Base-by-base conservation (phyloP, 139 green algal species). In the Penium margaritaceum region DNA sequence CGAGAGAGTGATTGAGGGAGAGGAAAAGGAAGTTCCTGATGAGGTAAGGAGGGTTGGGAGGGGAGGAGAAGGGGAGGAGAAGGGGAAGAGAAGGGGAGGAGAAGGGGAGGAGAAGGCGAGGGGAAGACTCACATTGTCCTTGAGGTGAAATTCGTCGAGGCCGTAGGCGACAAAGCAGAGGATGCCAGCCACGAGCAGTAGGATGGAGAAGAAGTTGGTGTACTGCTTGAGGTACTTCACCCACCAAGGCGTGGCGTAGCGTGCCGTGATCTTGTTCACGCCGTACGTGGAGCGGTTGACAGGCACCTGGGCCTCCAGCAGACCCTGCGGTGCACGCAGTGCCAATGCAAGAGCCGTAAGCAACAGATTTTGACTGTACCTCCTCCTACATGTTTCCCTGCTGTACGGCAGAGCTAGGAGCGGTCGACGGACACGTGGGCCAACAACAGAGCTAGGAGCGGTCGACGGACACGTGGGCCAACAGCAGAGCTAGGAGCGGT, bases 221-320 rank as follows among this genome's bases (percentile, higher is more conserved):
- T 85, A 90, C 68, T 86, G 85, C 74, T 74, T 62, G 55, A 90
- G 70, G 67, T 88, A 89, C 63, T 87, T 86, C 44, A 89, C 72
- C 75, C 78, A 89, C 83, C 55, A 83, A 7, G 85, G 80, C 55
- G 69, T 88, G 24, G 75, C 39, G 17, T 73, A 57, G 1, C 85
- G 86, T 14, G 87, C 88, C 9, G 85, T 92, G 3, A 91, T 70
- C 4, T 69, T 24, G 78, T 92, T 92, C 61, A 74, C 72, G 24
- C 87, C 87, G 36, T 86, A 86, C 65, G 85, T 85, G 36, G 55
- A 37, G 0, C 84, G 58, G 36, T 84, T 85, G 15, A 81, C 67
- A 33, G 79, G 21, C 14, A 92, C 87, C 63, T 92, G 83, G 3
- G 51, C 80, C 24, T 62, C 32, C 32, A 63, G 47, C 15, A 87